Base-by-base conservation (phyloP, 2,329 filamentous ascomycete genomes). In the Arthrobotrys iridis region DNA sequence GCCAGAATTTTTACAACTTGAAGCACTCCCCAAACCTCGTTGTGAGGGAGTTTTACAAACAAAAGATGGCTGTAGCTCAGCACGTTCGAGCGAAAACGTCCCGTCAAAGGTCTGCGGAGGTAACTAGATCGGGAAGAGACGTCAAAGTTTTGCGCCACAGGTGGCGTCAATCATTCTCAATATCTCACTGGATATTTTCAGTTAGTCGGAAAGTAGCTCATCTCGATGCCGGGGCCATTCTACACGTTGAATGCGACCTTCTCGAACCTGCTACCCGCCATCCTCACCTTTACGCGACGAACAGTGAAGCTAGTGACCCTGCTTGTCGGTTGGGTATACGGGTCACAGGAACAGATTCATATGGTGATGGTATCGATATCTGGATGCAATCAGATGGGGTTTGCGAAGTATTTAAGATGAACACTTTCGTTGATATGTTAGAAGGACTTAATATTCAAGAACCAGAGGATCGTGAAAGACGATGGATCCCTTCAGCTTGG, bases 381-480 rank as follows among this genome's bases (percentile, higher is more conserved):
- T 55, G 50, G 50, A 7, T 55, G 26, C 50, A 20, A 11, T 20
- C 28, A 8, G 15, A 11, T 35, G 26, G 50, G n/a, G 20, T 15
- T 15, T n/a, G 50, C 33, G 28, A 55, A 20, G 50, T 55, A 24
- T 35, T 35, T 28, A 37, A 55, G 28, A 37, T 55, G 50, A 55
- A 55, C 33, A 37, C 26, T 55, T 55, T 37, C 50, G 50, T 55
- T 24, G 26, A 55, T 37, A 55, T 37, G 28, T 37, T 55, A 55
- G 50, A 37, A 37, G 50, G 40, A 20, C 40, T 45, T 5, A 20
- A 45, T 45, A 45, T 45, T 37, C 20, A 37, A 24, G n/a, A 55
- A n/a, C 28, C 28, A 37, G 4, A 20, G 26, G 50, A 37, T 20
- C 26, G 50, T 35, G 28, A 35, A 55, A 33, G 50, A 11, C 28